phyloP scores from a whole-genome alignment of 2,329 filamentous ascomycete species.

The Rhexocercosporidium sp. region DNA sequence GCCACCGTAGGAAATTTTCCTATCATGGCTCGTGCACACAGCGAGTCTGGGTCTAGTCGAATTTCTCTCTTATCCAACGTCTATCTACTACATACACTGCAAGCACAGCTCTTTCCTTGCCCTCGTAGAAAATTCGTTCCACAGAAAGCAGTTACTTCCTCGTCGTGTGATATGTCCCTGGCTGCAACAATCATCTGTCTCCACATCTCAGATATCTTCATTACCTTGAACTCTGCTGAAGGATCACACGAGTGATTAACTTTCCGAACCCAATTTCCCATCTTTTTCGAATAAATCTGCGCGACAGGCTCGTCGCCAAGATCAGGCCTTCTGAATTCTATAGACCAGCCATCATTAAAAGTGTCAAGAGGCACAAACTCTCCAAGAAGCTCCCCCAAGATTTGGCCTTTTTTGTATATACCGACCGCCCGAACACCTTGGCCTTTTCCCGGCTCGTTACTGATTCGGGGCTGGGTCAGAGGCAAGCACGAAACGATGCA shows the following conservation, averaged over 20 bases:
- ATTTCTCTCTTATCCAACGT: neutral
- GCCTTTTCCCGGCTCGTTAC: constrained; percentile 6
- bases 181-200: constrained; percentile 19
- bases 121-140: constrained; percentile 9
- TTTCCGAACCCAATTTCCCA: constrained; percentile 18
- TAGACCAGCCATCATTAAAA: constrained; percentile 6
- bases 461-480: constrained; percentile 4
- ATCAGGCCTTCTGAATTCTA: constrained; percentile 22
- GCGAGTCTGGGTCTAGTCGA: neutral
- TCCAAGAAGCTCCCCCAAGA: constrained; percentile 16
- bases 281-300: constrained; percentile 18
- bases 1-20: neutral
- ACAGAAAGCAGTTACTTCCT: constrained; percentile 17
- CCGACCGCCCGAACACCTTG: neutral
- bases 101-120: constrained; percentile 18
- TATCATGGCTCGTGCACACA: neutral
- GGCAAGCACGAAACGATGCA: constrained; percentile 11
- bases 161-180: constrained; percentile 15
- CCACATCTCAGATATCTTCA: constrained; percentile 19
- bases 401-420: neutral
- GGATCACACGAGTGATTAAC: constrained; percentile 16
- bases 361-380: constrained; percentile 12
- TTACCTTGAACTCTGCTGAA: constrained; percentile 12
- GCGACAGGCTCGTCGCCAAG: constrained; percentile 16
- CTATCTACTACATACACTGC: neutral